Base-by-base conservation (phyloP, 768 basidiomycete genomes). In the Collybiopsis confluens region DNA sequence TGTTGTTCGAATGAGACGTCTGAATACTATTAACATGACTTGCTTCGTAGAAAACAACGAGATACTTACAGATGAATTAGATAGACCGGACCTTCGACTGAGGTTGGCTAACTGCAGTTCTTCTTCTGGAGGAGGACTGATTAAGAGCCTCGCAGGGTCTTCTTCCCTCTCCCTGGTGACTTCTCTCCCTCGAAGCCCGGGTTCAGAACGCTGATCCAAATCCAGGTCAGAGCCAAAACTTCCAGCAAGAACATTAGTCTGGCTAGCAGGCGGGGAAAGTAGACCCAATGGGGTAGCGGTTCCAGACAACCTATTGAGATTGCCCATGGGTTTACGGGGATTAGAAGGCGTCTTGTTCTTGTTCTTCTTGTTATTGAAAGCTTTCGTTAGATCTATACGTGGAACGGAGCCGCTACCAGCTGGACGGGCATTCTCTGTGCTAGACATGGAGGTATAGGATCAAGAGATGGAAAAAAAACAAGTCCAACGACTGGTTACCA, bases 101-200 rank as follows among this genome's bases (percentile, higher is more conserved):
- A 43, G 49, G 45, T 56, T 58, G 38, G 46, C 26, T 21, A 42
- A 18, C 38, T 65, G 57, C 8, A 82, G 63, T 1, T 68, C 69
- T 57, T 86, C 83, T 58, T 86, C 83, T 1, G 83, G 83, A 2
- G 83, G 83, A 1, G 83, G 83, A 58, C 83, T 84, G 56, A 86
- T 82, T 36, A 74, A 57, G 62, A 68, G 68, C 49, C 62, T 59
- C 0, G 67, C 28, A 49, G 59, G 9, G 51, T 60, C 41, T 58
- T 54, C 42, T 23, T 56, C 45, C 38, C 45, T 28, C 11, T n/a
- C n/a, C n/a, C n/a, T n/a, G n/a, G n/a, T n/a, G n/a, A 47, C 2
- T 54, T 56, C 23, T 40, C 13, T 27, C 28, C 47, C 52, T 45
- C 52, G 40, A 18, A 23, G 9, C 4, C 52, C 54, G 35, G 26